Evolutionary conservation across 805 yeast species (phyloP).

Genomic region (Yarrowia sp.): DNA sequence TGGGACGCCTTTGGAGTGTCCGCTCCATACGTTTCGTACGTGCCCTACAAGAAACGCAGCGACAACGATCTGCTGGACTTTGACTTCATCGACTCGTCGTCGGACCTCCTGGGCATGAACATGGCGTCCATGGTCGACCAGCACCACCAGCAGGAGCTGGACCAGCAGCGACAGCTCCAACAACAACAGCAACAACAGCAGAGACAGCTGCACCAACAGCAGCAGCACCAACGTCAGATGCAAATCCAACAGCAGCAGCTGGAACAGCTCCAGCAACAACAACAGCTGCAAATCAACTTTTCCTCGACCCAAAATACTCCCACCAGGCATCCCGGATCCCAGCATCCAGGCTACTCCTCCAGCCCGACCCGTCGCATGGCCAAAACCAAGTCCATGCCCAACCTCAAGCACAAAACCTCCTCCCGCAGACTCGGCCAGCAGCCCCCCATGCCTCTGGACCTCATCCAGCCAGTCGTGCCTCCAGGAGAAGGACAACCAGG

Average conservation of each 20-base stretch:
- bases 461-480: not conserved
- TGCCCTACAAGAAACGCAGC: slow-evolving; percentile 6
- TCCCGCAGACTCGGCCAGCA: not conserved
- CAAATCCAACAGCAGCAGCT: not conserved
- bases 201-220: not conserved
- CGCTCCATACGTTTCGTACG: not conserved
- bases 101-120: not conserved
- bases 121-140: not conserved
- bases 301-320: not conserved
- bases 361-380: not conserved
- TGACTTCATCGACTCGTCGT: slow-evolving; percentile 8
- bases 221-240: not conserved
- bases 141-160: not conserved
- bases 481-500: not conserved
- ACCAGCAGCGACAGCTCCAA: not conserved
- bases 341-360: not conserved
- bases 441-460: not conserved
- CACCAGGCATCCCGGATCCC: not conserved
- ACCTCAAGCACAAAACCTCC: slow-evolving; percentile 2
- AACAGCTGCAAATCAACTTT: not conserved
- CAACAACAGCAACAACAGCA: not conserved
- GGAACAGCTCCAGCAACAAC: not conserved
- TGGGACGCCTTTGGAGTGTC: slow-evolving; percentile 22
- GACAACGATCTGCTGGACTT: slow-evolving; percentile 18
- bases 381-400: slow-evolving; percentile 19